Base-by-base conservation (phyloP, 108 stramenopile genomes). In the Mediolabrus comicus region DNA sequence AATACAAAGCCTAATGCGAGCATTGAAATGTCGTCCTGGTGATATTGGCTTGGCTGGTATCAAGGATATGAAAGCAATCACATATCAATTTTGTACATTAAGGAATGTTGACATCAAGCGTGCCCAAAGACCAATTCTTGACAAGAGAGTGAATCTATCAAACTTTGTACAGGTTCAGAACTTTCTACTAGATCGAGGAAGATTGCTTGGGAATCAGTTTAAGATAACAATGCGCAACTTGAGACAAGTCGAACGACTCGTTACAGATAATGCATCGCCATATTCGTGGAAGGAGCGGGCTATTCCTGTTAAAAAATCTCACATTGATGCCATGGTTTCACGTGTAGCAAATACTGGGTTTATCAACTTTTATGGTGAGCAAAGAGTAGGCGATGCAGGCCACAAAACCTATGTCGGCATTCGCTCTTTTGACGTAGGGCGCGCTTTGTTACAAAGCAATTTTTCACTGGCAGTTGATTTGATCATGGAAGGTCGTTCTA, bases 321-420 rank as follows among this genome's bases (percentile, higher is more conserved):
- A 92, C 61, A 24, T 89, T n/a, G 32, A 71, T 49, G 49, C 51
- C 12, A 88, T 86, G 81, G 77, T 81, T 11, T 72, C 83, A 25
- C 62, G 89, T 24, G 59, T 94, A 16, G 56, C 58, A n/a, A 35
- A 65, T 4, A 54, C 49, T 55, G 92, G 92, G 3, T 96, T 96
- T 60, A 74, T 96, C 43, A 96, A 96, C 65, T 96, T 90, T 69
- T 96, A 79, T 65, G 95, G 95, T 7, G 87, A 90, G 60, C 95
- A 96, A 75, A 75, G 95, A 11, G 80, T 96, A 1, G 95, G 95
- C 25, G 67, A 71, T 19, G 82, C 95, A 10, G 95, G 92, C 4
- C 30, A 30, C 4, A 16, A 26, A 12, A 63, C 59, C 25, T 64
- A 69, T n/a, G 82, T 89, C 31, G 95, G 95, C 27, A 81, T 83